These are phyloP conservation scores for Pichia terricola DNA, from an alignment of 1,139 yeast species.

Conservation along the genomic window DNA sequence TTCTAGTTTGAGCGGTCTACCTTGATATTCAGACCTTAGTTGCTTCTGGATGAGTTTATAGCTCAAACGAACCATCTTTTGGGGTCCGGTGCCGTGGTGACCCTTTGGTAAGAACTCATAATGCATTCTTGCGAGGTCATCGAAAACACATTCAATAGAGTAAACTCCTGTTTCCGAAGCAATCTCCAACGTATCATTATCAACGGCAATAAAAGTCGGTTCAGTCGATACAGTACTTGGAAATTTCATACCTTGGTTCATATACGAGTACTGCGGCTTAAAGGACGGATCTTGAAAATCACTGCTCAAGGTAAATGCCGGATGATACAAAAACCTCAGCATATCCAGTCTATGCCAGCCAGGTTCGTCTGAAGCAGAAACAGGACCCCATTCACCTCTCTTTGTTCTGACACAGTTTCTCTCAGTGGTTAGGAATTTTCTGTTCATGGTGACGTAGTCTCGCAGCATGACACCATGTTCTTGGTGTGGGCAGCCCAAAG, in stretches of 20 bases:
- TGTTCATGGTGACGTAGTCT: slow-evolving; percentile 71
- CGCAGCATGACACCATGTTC: slow-evolving; percentile 83
- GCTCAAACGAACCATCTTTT: slow-evolving; percentile 38
- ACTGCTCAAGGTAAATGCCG: slow-evolving; percentile 60
- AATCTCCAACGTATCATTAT: slow-evolving; percentile 38
- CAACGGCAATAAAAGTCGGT: slow-evolving; percentile 24
- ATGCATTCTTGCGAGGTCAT: slow-evolving; percentile 56
- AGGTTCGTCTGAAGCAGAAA: slow-evolving; percentile 59
- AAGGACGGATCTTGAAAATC: slow-evolving; percentile 34
- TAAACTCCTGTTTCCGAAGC: slow-evolving; percentile 59
- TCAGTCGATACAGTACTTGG: slow-evolving; percentile 12
- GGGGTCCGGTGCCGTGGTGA: slow-evolving; percentile 55
- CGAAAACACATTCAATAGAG: slow-evolving; percentile 54
- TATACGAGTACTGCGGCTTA: slow-evolving; percentile 15
- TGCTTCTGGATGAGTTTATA: slow-evolving; percentile 36
- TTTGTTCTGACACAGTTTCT: slow-evolving; percentile 44
- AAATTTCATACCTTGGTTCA: slow-evolving; percentile 23
- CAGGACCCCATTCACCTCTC: slow-evolving; percentile 35
- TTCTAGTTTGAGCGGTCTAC: slow-evolving; percentile 37
- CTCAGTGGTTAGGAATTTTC: slow-evolving; percentile 76
- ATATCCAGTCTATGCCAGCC: slow-evolving; percentile 83
- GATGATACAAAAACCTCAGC: slow-evolving; percentile 71
- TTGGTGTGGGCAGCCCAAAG: slow-evolving; percentile 87
- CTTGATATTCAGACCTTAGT: slow-evolving; percentile 33
- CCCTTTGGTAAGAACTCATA: slow-evolving; percentile 48